Evolutionary conservation across 345 rosid genomes (phyloP).

Genomic region (Iberis pinnata): DNA sequence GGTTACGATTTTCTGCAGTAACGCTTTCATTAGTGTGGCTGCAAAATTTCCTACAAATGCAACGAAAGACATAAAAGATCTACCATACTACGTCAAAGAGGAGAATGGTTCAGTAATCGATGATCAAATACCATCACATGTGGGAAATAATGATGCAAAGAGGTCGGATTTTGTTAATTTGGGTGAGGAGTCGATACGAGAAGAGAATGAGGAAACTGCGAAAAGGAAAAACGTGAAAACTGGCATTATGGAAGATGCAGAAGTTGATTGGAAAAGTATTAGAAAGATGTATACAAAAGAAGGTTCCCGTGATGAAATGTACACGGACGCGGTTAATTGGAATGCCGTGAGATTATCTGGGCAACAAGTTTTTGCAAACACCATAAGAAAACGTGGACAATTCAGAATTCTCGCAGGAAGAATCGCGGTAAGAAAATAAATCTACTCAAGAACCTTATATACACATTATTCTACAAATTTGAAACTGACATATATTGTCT

Average conservation of each 20-base stretch:
- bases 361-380: constrained; percentile 16
- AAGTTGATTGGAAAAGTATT: constrained; percentile 42
- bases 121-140: background rate
- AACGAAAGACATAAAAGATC: constrained; percentile 1
- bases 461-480: background rate
- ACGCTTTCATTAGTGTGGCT: constrained; percentile 46
- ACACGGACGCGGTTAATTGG: constrained; percentile 59
- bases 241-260: constrained; percentile 5
- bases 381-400: constrained; percentile 51
- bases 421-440: constrained; percentile 37
- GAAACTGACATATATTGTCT: background rate
- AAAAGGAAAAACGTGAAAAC: constrained; percentile 21
- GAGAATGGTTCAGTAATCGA: background rate
- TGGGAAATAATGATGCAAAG: background rate
- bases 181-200: background rate
- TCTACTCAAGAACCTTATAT: background rate
- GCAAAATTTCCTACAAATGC: constrained; percentile 36
- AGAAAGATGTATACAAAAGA: constrained; percentile 30
- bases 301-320: constrained; percentile 23
- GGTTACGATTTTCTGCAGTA: constrained; percentile 24
- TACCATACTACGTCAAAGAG: constrained; percentile 8
- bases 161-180: no score
- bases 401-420: constrained; percentile 29
- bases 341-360: constrained; percentile 42
- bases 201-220: background rate